A percentile compares a stretch with the other conserved stretches of the same genome.
These are phyloP conservation scores for Fusarium fujikuroi DNA, from an alignment of 2,329 filamentous ascomycete species.

Conservation along the genomic window DNA sequence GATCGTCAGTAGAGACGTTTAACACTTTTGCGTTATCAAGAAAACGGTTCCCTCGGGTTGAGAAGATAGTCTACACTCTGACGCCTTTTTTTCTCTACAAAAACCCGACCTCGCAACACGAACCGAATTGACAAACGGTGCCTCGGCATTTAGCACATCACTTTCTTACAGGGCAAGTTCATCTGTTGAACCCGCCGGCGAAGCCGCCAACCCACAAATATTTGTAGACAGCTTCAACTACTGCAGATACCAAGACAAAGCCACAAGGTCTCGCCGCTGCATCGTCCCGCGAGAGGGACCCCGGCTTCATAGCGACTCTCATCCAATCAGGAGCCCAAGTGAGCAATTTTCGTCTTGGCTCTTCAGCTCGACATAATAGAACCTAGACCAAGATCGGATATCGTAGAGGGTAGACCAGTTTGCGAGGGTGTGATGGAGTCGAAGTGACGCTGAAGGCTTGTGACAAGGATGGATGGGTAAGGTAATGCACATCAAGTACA, in stretches of 20 bases:
- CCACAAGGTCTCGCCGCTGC: conserved; percentile 28
- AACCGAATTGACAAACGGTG: conserved; percentile 1
- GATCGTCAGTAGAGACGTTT: conserved; percentile 18
- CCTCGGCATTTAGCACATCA: neutral
- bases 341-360: neutral
- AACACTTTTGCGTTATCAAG: conserved; percentile 12
- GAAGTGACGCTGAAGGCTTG: conserved; percentile 34
- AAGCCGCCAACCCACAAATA: conserved; percentile 4
- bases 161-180: neutral
- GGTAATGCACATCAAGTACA: neutral
- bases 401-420: neutral
- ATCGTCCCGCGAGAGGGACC: neutral
- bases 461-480: conserved; percentile 2
- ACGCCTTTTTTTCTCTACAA: neutral
- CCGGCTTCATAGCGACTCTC: neutral
- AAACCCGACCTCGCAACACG: neutral
- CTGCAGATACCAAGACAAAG: conserved; percentile 20
- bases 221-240: neutral
- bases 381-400: conserved; percentile 21
- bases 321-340: neutral
- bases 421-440: conserved; percentile 20
- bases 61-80: conserved; percentile 5
- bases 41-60: neutral
- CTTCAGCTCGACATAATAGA: neutral
- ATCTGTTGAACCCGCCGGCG: conserved; percentile 4